Base-by-base conservation (phyloP, 176 grass and related monocot genomes). In the Coix lacrymajobi region DNA sequence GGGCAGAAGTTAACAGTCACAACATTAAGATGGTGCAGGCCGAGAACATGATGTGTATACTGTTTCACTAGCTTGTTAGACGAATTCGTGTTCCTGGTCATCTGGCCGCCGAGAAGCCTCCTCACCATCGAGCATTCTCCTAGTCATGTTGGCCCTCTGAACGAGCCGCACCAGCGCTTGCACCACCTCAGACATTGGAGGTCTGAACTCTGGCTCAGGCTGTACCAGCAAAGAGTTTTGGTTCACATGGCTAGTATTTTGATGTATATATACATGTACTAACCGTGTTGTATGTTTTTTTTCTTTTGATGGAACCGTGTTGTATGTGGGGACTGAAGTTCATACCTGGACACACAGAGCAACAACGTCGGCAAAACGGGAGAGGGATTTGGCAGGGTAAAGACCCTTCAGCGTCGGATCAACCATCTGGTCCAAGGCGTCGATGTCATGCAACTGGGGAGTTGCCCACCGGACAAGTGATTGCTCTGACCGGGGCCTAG, bases 171-270 rank as follows among this genome's bases (percentile, higher is more conserved):
- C 94, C 78, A 97, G 28, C 0, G 91, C 88, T 80, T 97, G 94
- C 71, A 97, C 94, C 44, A 97, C 94, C 73, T 97, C 94, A 36
- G 94, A 93, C 94, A 97, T 97, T 0, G 94, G 94, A 20, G 94
- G 94, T 79, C 94, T 93, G 83, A 97, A 97, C 43, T 97, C 94
- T 17, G 91, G 94, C 41, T 97, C 94, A 30, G 94, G 86, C 94
- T 97, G 94, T 31, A 79, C 30, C 29, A 86, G 66, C 34, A 67
- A 75, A 85, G 57, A n/a, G 44, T 52, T 79, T 79, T 62, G 57
- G 40, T 57, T 80, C 26, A 48, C 10, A 86, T 80, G 63, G 32
- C 83, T 86, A 32, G 15, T 58, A n/a, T 7, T 49, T 79, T 5
- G 25, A 63, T 31, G 31, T 24, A 31, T 16, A 61, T 24, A 31